Evolutionary conservation across 805 yeast species (phyloP).

Genomic region (Yamadazyma kitorensis): DNA sequence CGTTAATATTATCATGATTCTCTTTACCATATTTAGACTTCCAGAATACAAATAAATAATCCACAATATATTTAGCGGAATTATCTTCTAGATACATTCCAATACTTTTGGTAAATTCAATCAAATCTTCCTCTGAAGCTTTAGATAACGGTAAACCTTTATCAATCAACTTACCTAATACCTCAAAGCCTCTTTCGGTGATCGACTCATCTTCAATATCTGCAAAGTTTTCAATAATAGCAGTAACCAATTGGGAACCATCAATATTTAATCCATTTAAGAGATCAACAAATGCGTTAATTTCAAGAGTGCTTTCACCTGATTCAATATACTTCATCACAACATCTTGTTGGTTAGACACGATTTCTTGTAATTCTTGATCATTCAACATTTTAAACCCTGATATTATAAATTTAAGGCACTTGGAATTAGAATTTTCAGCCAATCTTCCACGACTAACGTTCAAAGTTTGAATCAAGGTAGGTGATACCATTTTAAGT

Average conservation of each 20-base stretch:
- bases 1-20: not conserved
- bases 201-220: conserved; percentile 6
- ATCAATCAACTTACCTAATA: conserved; percentile 1
- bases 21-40: not conserved
- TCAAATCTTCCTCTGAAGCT: conserved; percentile 2
- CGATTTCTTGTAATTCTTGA: not conserved
- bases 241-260: conserved; percentile 3
- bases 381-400: not conserved
- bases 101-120: conserved; percentile 6
- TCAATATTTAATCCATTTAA: conserved; percentile 3
- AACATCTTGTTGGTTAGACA: conserved; percentile 1
- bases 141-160: not conserved
- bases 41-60: conserved; percentile 8
- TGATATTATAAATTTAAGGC: not conserved
- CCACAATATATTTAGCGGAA: not conserved
- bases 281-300: not conserved
- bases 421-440: not conserved
- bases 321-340: conserved; percentile 3
- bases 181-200: conserved; percentile 7
- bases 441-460: not conserved
- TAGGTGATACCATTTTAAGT: conserved; percentile 2
- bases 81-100: conserved; percentile 7
- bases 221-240: conserved; percentile 9
- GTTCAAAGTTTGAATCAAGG: conserved; percentile 1
- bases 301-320: not conserved